Percentiles rank a stretch among this genome's conserved stretches.
Conservation (phyloP, 305 asterid species). For the Striga hermonthica region DNA sequence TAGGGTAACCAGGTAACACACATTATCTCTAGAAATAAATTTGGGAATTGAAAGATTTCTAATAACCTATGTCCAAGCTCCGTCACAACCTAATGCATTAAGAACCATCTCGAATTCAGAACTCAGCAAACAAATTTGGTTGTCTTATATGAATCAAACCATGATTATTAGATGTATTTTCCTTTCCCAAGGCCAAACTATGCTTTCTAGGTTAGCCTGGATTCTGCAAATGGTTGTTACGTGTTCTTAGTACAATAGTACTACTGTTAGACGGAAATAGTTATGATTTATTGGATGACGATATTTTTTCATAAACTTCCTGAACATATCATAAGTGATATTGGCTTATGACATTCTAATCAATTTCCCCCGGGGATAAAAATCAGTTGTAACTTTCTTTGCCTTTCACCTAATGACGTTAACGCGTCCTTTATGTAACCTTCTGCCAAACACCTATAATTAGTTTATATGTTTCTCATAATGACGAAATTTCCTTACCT, state of each 20-base stretch:
- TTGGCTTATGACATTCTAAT: not conserved
- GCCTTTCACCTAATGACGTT: not conserved
- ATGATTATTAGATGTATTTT: not conserved
- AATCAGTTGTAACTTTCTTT: not conserved
- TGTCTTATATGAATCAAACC: not conserved
- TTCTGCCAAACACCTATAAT: not conserved
- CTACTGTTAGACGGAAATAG: not conserved
- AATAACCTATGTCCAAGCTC: not conserved
- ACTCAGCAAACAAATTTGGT: not conserved
- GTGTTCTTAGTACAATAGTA: not conserved
- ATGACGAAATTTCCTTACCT: not conserved
- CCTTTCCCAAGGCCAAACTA: not conserved
- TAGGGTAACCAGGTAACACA: not conserved
- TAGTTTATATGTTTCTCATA: not conserved
- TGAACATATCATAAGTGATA: not conserved
- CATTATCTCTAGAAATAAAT: not conserved
- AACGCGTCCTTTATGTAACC: not conserved
- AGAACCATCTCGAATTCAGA: not conserved
- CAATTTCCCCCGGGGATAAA: not conserved
- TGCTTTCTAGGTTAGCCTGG: not conserved
- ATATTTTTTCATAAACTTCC: not conserved
- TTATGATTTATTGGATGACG: constrained; percentile 4
- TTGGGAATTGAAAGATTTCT: not conserved
- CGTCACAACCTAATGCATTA: not conserved
- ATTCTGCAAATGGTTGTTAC: not conserved